These are phyloP conservation scores for Coemansia furcata DNA, from an alignment of 192 early-diverging fungal genomes.

Conservation along the genomic window DNA sequence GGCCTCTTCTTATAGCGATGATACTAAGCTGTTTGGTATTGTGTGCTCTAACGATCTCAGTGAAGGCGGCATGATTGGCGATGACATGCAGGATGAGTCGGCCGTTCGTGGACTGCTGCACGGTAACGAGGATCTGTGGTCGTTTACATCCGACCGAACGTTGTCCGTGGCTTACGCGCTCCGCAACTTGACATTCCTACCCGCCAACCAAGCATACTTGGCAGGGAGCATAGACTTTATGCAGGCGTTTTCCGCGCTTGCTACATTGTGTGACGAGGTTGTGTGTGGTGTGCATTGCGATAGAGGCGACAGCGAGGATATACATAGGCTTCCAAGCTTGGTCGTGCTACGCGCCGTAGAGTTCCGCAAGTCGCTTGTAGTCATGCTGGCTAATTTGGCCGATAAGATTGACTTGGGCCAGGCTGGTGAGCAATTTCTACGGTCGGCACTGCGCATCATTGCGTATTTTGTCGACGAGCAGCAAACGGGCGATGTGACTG, in stretches of 20 bases:
- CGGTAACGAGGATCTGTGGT: slow-evolving; percentile 42
- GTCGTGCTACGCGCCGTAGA: slow-evolving; percentile 40
- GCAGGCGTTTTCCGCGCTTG: slow-evolving; percentile 14
- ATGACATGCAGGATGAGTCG: slow-evolving; percentile 41
- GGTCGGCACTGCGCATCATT: slow-evolving; percentile 24
- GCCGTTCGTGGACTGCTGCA: slow-evolving; percentile 38
- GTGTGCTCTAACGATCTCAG: slow-evolving; percentile 12
- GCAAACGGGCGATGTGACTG: slow-evolving; percentile 22
- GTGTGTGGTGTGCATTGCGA: slow-evolving; percentile 1
- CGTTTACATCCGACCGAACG: slow-evolving; percentile 49
- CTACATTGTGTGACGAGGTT: slow-evolving; percentile 19
- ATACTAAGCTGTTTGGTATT: slow-evolving; percentile 22
- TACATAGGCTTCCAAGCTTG: slow-evolving; percentile 10
- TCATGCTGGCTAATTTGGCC: slow-evolving; percentile 35
- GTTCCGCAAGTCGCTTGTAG: slow-evolving; percentile 37
- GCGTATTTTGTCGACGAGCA: slow-evolving; percentile 45
- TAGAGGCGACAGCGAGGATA: background rate
- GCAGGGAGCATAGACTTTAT: slow-evolving; percentile 40
- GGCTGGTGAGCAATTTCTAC: slow-evolving; percentile 11
- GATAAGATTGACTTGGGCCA: slow-evolving; percentile 26
- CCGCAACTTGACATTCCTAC: slow-evolving; percentile 48
- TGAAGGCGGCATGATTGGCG: slow-evolving; percentile 32
- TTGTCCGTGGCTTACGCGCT: slow-evolving; percentile 39
- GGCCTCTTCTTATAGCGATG: slow-evolving; percentile 24
- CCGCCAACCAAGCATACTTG: slow-evolving; percentile 41